Conservation (phyloP, 2,329 filamentous ascomycete species). For the Cadophora gregata region DNA sequence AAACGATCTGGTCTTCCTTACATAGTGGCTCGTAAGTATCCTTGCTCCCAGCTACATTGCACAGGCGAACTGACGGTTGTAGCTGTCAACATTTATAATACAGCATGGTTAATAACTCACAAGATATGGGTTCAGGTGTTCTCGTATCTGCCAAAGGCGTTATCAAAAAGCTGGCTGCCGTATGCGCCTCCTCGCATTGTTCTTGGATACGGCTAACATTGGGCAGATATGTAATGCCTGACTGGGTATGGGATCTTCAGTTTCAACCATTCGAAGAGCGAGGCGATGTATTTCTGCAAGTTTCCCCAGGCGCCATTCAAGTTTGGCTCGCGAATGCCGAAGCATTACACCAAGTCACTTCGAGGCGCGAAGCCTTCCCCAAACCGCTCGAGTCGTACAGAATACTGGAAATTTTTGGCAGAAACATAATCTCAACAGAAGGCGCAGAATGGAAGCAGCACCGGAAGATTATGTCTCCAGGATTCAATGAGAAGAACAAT, state of each 20-base stretch:
- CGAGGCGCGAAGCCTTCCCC: constrained; percentile 72
- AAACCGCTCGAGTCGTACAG: constrained; percentile 67
- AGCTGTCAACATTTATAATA: constrained; percentile 58
- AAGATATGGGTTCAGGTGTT: constrained; percentile 62
- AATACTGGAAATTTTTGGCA: constrained; percentile 69
- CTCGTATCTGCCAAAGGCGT: constrained; percentile 57
- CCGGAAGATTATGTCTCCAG: constrained; percentile 72
- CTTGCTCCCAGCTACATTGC: background rate
- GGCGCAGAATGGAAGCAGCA: constrained; percentile 74
- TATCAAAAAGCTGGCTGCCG: constrained; percentile 65
- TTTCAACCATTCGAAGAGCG: constrained; percentile 63
- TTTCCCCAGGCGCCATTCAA: constrained; percentile 59
- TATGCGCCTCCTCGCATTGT: constrained; percentile 43
- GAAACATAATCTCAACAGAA: constrained; percentile 75
- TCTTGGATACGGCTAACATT: background rate
- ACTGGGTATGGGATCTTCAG: constrained; percentile 63
- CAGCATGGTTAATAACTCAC: constrained; percentile 61
- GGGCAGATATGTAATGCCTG: constrained; percentile 59
- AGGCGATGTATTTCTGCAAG: constrained; percentile 70
- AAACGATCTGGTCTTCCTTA: constrained; percentile 59
- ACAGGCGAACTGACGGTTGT: constrained; percentile 23
- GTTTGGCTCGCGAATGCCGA: constrained; percentile 61
- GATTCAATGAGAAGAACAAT: constrained; percentile 80
- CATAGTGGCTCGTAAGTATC: constrained; percentile 57
- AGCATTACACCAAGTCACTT: constrained; percentile 68